These are phyloP conservation scores for Zygosaccharomyces gambellarensis DNA, from an alignment of 805 yeast species.

Conservation along the genomic window DNA sequence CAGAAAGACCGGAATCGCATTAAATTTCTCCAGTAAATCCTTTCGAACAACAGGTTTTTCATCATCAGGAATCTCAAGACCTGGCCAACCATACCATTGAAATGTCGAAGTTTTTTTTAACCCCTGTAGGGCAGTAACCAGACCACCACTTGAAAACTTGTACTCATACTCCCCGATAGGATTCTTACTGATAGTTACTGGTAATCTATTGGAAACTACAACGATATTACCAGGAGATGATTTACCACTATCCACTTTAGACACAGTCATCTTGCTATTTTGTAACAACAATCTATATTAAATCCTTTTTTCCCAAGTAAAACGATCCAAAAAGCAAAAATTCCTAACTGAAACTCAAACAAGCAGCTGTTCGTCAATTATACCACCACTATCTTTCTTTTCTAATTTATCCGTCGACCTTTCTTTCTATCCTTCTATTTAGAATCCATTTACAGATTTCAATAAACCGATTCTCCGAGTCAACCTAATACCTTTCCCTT, in stretches of 20 bases:
- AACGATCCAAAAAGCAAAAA: not conserved
- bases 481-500: no score
- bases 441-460: no score
- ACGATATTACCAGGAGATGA: constrained; percentile 59
- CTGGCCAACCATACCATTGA: constrained; percentile 99
- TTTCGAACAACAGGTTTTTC: constrained; percentile 64
- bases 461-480: no score
- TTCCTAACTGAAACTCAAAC: no score
- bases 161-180: constrained; percentile 66
- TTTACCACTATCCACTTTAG: not conserved
- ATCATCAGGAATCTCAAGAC: constrained; percentile 73
- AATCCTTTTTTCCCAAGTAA: not conserved
- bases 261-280: not conserved
- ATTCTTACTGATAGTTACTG: constrained; percentile 79
- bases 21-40: constrained; percentile 72
- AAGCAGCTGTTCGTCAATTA: no score
- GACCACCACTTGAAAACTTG: constrained; percentile 94
- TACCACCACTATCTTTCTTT: no score
- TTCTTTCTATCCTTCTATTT: no score
- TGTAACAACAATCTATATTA: not conserved
- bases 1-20: constrained; percentile 84
- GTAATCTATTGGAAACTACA: constrained; percentile 91
- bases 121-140: constrained; percentile 93
- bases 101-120: constrained; percentile 74
- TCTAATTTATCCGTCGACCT: no score